Base-by-base conservation (phyloP, 192 early-diverging fungal species). In the Pilaira anomala region DNA sequence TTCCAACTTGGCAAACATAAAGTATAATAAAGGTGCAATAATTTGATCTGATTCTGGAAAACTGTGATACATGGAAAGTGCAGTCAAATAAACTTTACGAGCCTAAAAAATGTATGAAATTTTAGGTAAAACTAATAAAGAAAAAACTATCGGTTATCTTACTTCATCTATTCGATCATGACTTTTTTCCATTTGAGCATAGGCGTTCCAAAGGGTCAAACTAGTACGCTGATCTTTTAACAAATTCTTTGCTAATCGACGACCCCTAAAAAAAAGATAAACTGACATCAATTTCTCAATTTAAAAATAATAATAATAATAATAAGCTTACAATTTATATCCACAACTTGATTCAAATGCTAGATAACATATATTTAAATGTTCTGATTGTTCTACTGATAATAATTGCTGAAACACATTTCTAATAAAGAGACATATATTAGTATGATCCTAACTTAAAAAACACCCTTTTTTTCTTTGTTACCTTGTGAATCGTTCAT, bases 191-290 rank as follows among this genome's bases (percentile, higher is more conserved):
- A 78, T 65, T 59, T 77, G 78, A 2, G 80, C 80, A 57, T 79
- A 82, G 2, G 72, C 79, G 62, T 85, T 85, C 83, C 79, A 83
- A 33, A 85, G 59, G 3, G 69, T 44, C 0, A 85, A 65, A 67
- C 78, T 76, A 54, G 71, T 74, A 12, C 69, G 52, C 9, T 80
- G 69, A 12, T 48, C 48, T 29, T 78, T 80, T 7, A 80, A 41
- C 22, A 80, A 59, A 2, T 64, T 70, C 53, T 81, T 80, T n/a
- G 80, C 78, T 48, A 77, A 41, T 46, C 74, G 78, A 12, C 77
- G 71, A 9, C 72, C 72, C 29, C 79, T 82, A 68, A 42, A 30
- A 41, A 41, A 58, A 8, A 42, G 13, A 18, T n/a, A n/a, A n/a
- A n/a, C n/a, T 5, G 28, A 28, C 7, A 26, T 14, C 9, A n/a